These are phyloP conservation scores for Stagonosporopsis tanaceti DNA, from an alignment of 2,329 filamentous ascomycete genomes.

Conservation along the genomic window DNA sequence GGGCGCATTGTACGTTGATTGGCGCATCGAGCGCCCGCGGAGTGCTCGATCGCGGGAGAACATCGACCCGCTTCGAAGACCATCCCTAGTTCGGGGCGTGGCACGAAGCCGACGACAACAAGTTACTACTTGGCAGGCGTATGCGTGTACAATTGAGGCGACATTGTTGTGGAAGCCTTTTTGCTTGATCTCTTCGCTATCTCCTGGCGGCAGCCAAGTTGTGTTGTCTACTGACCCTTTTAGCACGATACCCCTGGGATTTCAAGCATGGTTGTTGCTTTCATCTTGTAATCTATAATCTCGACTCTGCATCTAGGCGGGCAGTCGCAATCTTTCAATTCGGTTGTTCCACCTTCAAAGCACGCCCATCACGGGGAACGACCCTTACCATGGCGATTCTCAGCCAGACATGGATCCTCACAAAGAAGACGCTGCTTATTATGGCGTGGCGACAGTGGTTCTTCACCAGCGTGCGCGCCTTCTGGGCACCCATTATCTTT, in stretches of 20 bases:
- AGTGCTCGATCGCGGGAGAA: slow-evolving; percentile 17
- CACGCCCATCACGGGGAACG: slow-evolving; percentile 25
- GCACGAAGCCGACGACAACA: slow-evolving; percentile 23
- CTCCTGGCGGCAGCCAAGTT: not conserved
- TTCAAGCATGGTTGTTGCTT: slow-evolving; percentile 9
- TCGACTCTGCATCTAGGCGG: not conserved
- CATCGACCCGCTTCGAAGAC: slow-evolving; percentile 21
- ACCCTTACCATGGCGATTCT: slow-evolving; percentile 48
- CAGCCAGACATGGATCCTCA: slow-evolving; percentile 64
- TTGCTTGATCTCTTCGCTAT: slow-evolving; percentile 4
- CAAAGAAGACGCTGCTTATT: slow-evolving; percentile 65
- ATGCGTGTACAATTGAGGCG: slow-evolving; percentile 1
- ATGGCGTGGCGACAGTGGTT: slow-evolving; percentile 62
- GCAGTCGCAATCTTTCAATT: not conserved
- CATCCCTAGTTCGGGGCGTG: slow-evolving; percentile 12
- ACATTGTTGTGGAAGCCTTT: slow-evolving; percentile 1
- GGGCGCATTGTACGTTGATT: slow-evolving; percentile 14
- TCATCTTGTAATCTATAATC: slow-evolving; percentile 12
- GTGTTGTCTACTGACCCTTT: not conserved
- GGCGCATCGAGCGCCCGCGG: slow-evolving; percentile 1
- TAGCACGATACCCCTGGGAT: slow-evolving; percentile 3
- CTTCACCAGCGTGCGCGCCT: slow-evolving; percentile 63
- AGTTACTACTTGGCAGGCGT: slow-evolving; percentile 14
- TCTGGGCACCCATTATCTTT: slow-evolving; percentile 65
- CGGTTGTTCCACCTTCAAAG: slow-evolving; percentile 4